phyloP scores from a whole-genome alignment of 2,329 filamentous ascomycete genomes.

The Drechslerella coelobrocha region DNA sequence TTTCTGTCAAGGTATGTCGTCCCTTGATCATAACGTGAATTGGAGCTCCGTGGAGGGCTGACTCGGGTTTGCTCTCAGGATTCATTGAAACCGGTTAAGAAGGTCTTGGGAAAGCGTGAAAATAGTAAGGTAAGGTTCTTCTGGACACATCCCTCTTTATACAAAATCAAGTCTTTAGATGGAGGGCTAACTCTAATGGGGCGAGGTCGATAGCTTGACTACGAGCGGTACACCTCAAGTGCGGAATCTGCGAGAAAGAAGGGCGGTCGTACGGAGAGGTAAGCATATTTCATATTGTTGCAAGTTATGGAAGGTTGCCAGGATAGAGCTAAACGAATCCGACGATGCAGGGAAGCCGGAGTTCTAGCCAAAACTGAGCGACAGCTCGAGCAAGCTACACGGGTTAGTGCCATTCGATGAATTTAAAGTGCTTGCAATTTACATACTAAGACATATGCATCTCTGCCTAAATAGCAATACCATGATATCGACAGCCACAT shows the following conservation, averaged over 20 bases:
- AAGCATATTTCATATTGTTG: neutral
- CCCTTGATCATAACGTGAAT: neutral
- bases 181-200: too few relatives aligned
- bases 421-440: neutral
- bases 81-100: constrained; percentile 72
- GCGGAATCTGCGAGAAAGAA: constrained; percentile 75
- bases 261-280: constrained; percentile 59
- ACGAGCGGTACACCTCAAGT: constrained; percentile 76
- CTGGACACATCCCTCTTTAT: too few relatives aligned
- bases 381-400: constrained; percentile 69
- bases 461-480: constrained; percentile 66
- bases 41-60: neutral
- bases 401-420: constrained; percentile 60
- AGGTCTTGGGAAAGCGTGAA: constrained; percentile 83
- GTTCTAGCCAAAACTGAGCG: constrained; percentile 72
- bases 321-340: too few relatives aligned
- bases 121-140: constrained; percentile 71
- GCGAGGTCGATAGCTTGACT: constrained; percentile 73
- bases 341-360: constrained; percentile 69
- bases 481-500: constrained; percentile 76
- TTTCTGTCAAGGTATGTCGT: constrained; percentile 22
- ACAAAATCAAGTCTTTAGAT: too few relatives aligned
- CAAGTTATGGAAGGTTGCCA: neutral
- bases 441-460: constrained; percentile 29
- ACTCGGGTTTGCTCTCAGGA: constrained; percentile 6